A percentile compares a stretch with the other conserved stretches of the same genome.
phyloP scores from a whole-genome alignment of 352 stramenopile genomes.

The Phytophthora macrochlamydospora region DNA sequence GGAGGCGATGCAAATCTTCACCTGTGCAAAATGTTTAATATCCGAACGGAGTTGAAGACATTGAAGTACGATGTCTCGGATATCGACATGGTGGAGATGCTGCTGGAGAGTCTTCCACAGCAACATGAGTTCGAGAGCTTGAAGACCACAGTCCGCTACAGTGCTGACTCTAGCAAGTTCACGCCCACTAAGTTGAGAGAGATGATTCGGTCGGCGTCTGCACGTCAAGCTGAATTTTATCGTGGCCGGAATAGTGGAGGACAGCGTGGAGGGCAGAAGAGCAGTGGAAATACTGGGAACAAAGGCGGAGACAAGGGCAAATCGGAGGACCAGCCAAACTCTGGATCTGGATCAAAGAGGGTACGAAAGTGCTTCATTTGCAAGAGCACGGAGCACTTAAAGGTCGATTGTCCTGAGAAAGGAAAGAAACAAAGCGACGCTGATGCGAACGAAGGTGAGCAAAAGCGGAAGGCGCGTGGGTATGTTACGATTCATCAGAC shows the following conservation, averaged over 20 bases:
- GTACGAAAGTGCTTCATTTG: background rate
- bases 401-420: constrained; percentile 6
- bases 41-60: background rate
- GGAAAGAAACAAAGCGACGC: background rate
- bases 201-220: background rate
- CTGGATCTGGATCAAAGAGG: background rate
- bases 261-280: background rate
- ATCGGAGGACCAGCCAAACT: background rate
- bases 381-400: background rate
- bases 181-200: background rate
- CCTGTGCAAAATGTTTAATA: constrained; percentile 13
- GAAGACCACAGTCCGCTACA: constrained; percentile 5
- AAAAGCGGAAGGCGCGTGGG: no score
- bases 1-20: constrained; percentile 9
- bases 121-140: background rate
- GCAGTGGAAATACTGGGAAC: background rate
- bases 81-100: constrained; percentile 6
- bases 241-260: background rate
- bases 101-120: constrained; percentile 11
- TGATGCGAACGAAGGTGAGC: background rate
- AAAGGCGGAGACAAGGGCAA: background rate
- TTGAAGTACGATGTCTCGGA: constrained; percentile 6
- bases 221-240: no score
- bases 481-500: no score
- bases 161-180: background rate